Conservation (phyloP, 1,284 basidiomycete genomes). For the Sanghuangporus baumii region DNA sequence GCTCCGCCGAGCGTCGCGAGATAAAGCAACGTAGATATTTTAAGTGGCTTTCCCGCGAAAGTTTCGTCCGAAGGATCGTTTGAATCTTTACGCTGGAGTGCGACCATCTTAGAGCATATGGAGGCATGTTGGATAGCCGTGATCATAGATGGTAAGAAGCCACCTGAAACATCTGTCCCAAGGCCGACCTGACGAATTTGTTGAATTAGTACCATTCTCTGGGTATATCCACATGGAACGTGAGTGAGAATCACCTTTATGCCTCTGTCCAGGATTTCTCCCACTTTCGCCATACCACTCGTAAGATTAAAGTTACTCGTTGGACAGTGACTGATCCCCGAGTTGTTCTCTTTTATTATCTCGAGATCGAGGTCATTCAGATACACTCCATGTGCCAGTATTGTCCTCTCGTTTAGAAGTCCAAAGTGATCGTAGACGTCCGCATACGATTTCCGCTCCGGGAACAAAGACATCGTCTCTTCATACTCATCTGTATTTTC, state of each 20-base stretch:
- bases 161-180: conserved; percentile 91
- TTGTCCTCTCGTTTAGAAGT: conserved; percentile 74
- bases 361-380: conserved; percentile 70
- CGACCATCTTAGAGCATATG: conserved; percentile 74
- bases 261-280: conserved; percentile 73
- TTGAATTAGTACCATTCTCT: not conserved
- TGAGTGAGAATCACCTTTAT: conserved; percentile 60
- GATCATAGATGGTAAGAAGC: conserved; percentile 80
- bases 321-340: conserved; percentile 91
- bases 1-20: conserved; percentile 93
- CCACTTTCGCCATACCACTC: conserved; percentile 79
- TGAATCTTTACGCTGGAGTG: conserved; percentile 32
- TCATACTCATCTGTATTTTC: conserved; percentile 80
- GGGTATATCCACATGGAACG: not conserved
- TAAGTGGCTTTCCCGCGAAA: conserved; percentile 62
- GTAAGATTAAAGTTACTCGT: conserved; percentile 88
- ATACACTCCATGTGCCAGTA: conserved; percentile 89
- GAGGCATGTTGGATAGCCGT: conserved; percentile 77
- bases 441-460: conserved; percentile 56
- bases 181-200: conserved; percentile 63
- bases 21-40: conserved; percentile 76
- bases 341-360: conserved; percentile 59
- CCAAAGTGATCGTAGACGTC: conserved; percentile 79
- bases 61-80: not conserved
- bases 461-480: conserved; percentile 64